Evolutionary conservation across 345 rosid species (phyloP).

Genomic region (Acer saccharum): DNA sequence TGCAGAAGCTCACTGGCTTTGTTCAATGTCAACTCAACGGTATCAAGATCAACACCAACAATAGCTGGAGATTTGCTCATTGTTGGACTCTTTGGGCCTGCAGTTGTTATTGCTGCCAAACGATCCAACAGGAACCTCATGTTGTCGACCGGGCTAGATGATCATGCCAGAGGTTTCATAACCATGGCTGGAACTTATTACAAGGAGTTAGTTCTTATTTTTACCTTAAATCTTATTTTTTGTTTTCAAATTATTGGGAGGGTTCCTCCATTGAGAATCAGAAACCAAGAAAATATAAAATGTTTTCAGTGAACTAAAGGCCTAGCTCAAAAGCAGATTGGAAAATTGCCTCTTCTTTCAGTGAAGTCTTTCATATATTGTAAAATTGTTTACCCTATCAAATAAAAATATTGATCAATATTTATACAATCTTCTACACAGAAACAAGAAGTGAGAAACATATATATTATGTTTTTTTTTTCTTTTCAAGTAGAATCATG

Average conservation of each 20-base stretch:
- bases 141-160: conserved; percentile 27
- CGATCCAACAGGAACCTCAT: conserved; percentile 25
- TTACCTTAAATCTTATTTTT: not conserved
- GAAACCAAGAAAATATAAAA: not conserved
- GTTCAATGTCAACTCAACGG: conserved; percentile 12
- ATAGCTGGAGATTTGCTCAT: conserved; percentile 28
- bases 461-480: too few species aligned
- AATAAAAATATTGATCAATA: too few species aligned
- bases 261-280: not conserved
- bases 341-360: too few species aligned
- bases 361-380: too few species aligned
- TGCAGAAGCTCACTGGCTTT: conserved; percentile 14
- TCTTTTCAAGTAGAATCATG: too few species aligned
- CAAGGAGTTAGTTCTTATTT: conserved; percentile 21
- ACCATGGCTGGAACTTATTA: conserved; percentile 34
- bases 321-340: not conserved
- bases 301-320: too few species aligned
- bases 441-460: too few species aligned
- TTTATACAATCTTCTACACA: too few species aligned
- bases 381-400: too few species aligned
- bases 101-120: conserved; percentile 25
- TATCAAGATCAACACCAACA: conserved; percentile 33
- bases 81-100: conserved; percentile 32
- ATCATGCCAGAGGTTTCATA: conserved; percentile 18
- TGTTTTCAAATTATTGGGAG: too few species aligned